Percentiles rank a stretch among this genome's conserved stretches.
Evolutionary conservation across 495 filamentous ascomycete genomes (phyloP).

Genomic region (Lasiosphaeriaceae sp.): DNA sequence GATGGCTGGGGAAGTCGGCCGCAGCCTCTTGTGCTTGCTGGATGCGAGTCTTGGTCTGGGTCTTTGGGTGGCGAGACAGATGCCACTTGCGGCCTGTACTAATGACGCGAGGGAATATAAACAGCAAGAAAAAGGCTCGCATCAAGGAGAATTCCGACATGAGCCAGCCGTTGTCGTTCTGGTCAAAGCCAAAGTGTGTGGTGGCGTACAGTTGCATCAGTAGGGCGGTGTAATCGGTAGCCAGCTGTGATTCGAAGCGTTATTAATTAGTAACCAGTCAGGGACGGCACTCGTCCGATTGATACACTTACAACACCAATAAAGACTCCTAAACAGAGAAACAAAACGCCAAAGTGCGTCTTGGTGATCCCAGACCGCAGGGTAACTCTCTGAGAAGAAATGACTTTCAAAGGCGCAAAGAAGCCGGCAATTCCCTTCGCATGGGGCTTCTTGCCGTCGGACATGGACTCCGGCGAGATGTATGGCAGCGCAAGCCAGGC

Average conservation of each 20-base stretch:
- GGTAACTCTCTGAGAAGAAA: constrained; percentile 43
- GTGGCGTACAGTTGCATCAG: constrained; percentile 53
- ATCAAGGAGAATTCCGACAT: constrained; percentile 51
- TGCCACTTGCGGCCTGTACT: constrained; percentile 44
- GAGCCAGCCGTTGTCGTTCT: constrained; percentile 49
- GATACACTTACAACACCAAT: constrained; percentile 45
- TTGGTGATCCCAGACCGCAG: constrained; percentile 36
- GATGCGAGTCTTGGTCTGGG: neutral
- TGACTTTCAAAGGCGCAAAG: constrained; percentile 51
- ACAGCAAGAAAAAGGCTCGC: constrained; percentile 50
- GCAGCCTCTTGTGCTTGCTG: neutral
- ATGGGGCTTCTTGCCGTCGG: constrained; percentile 25
- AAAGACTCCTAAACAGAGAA: constrained; percentile 52
- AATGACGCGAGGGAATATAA: constrained; percentile 55
- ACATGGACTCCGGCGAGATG: constrained; percentile 34
- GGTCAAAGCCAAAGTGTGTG: constrained; percentile 49
- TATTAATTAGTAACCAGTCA: too few relatives aligned
- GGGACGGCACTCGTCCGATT: too few relatives aligned
- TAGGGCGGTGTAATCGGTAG: constrained; percentile 51
- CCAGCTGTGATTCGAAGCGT: constrained; percentile 31
- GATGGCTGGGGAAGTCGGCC: constrained; percentile 23
- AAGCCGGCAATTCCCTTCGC: constrained; percentile 38
- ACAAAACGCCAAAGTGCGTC: constrained; percentile 48
- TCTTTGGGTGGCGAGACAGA: constrained; percentile 12
- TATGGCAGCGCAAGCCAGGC: constrained; percentile 35